Base-by-base conservation (phyloP, 768 basidiomycete species). In the Mycena epipterygia region DNA sequence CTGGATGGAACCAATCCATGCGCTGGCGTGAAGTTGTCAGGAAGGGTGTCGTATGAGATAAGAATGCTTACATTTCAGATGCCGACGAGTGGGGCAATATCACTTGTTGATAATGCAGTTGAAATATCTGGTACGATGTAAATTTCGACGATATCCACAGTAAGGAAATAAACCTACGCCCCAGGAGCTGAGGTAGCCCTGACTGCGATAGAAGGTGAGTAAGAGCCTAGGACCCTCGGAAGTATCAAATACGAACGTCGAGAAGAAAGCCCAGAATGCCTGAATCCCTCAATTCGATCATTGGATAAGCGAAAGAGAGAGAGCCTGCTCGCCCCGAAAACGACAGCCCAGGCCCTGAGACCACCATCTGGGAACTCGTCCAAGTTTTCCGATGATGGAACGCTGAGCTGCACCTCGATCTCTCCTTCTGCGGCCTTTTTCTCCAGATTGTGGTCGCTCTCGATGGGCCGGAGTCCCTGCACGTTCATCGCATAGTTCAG, bases 291-390 rank as follows among this genome's bases (percentile, higher is more conserved):
- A 1, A 46, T n/a, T 41, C 7, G 44, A 44, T 27, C 25, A 16
- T 13, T 35, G n/a, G 39, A 17, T 3, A 53, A 6, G 19, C 23
- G 44, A 41, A 41, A 27, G 39, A 19, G 27, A 25, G 11, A 29
- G 25, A 30, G 5, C 30, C 16, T 19, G 32, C 58, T 21, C 42
- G n/a, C 42, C 7, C 41, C 58, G 16, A 59, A 46, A 6, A 46
- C 58, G 6, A 59, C 58, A 9, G 30, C 29, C 42, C 58, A 59
- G 19, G 58, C 58, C 21, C 42, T 44, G 29, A 59, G 21, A 7
- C 58, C 58, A 3, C 58, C 58, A 29, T 59, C 58, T 6, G 58
- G 56, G 29, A 59, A 59, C 12, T 59, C 58, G 29, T 42, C 57
- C 9, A n/a, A 23, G 17, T 49, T 13, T 21, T 23, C 13, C 5